Evolutionary conservation across 768 basidiomycete genomes (phyloP), one percentile per base, ranked within the genome.

Genomic region (Mycena belliarum): DNA sequence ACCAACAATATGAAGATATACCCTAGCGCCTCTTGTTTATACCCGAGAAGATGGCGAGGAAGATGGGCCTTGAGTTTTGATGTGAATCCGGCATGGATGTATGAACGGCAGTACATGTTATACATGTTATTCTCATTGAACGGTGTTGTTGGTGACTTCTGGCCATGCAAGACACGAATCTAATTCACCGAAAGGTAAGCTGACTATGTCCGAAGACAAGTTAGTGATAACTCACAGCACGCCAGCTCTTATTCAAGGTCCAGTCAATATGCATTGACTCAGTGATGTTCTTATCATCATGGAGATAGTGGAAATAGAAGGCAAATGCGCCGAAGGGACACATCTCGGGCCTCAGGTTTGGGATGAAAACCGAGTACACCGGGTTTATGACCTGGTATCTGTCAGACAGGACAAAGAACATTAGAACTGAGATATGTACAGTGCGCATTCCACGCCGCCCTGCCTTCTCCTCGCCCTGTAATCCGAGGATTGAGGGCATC

Each of bases 391-490:
- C 44, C 56, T 57, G 20, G 3, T n/a, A n/a, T n/a, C 37, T 16
- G 20, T 38, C 16, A n/a, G 37, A 38, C 18, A 18, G n/a, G 9
- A 46, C 42, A 15, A 6, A n/a, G 15, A 11, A 6, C 18, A 16
- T 20, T 2, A n/a, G 14, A 57, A 18, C 26, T 3, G 14, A 29
- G 7, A 18, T 14, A 33, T 20, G 29, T 6, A 55, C 56, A 3
- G 56, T 57, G 10, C 56, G 49, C 56, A 57, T 57, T 6, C 56
- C 56, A 0, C 56, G 32, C 26, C 18, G 35, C 16, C 60, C 56
- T 3, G 65, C 65, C 46, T 70, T 70, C 40, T 72, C 69, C 42
- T 71, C 68, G 6, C 64, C 67, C 46, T 72, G 71, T 16, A 70
- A 45, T 1, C 66, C 70, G 2, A 73, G 63, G 12, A 72, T 60